Conservation (phyloP, 805 yeast genomes). For the Ogataea wickerhamii region DNA sequence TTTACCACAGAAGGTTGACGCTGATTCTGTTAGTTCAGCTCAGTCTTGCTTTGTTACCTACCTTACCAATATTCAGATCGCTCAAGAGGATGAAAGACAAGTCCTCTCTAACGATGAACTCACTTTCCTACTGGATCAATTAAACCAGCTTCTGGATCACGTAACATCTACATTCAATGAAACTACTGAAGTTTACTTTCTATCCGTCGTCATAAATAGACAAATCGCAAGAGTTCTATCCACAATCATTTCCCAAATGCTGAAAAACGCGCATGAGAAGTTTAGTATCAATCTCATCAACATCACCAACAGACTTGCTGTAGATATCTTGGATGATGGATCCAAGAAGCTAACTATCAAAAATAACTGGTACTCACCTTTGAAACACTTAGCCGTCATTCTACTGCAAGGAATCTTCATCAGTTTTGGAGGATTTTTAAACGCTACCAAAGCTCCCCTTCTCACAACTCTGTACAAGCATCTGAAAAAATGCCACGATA, state of each 20-base stretch:
- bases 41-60: constrained; percentile 15
- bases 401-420: constrained; percentile 29
- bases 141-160: constrained; percentile 22
- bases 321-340: constrained; percentile 17
- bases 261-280: constrained; percentile 31
- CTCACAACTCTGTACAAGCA: constrained; percentile 31
- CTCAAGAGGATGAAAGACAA: constrained; percentile 7
- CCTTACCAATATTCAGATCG: constrained; percentile 14
- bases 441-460: constrained; percentile 27
- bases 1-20: constrained; percentile 14
- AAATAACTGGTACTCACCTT: constrained; percentile 30
- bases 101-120: constrained; percentile 20
- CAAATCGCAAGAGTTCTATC: constrained; percentile 24
- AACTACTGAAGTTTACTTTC: constrained; percentile 20
- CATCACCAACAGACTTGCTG: constrained; percentile 21
- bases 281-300: constrained; percentile 32
- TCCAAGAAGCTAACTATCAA: constrained; percentile 30
- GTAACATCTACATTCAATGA: constrained; percentile 18
- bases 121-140: constrained; percentile 20
- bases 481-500: constrained; percentile 32
- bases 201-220: constrained; percentile 25
- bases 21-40: constrained; percentile 9
- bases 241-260: constrained; percentile 22
- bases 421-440: constrained; percentile 34
- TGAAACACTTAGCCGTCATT: constrained; percentile 30